Evolutionary conservation across 1,284 basidiomycete genomes (phyloP).

Genomic region (Anthracocystis walkeri): DNA sequence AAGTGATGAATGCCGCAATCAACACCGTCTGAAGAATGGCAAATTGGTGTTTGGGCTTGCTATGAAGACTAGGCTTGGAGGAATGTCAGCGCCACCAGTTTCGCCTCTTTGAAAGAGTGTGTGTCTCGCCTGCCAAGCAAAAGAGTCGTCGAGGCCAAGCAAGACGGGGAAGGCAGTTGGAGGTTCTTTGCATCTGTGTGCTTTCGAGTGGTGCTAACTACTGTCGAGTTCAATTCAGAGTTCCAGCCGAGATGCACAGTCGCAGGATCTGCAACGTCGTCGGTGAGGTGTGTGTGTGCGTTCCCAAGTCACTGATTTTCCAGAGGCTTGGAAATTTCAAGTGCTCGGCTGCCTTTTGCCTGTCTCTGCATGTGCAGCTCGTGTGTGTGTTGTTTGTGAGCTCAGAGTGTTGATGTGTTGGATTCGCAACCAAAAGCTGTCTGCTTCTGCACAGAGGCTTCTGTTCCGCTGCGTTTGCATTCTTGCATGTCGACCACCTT

Average conservation of each 20-base stretch:
- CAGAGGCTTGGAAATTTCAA: too few relatives aligned
- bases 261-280: constrained; percentile 1
- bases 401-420: not conserved
- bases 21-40: not conserved
- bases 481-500: not conserved
- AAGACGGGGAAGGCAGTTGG: too few relatives aligned
- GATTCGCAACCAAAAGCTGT: constrained; percentile 5
- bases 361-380: not conserved
- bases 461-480: constrained; percentile 4
- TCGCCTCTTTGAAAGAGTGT: not conserved
- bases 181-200: not conserved
- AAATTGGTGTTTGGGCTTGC: not conserved
- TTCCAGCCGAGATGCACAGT: not conserved
- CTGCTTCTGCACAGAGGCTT: constrained; percentile 7
- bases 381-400: not conserved
- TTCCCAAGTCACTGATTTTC: not conserved
- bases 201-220: not conserved
- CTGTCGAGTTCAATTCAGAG: constrained; percentile 3
- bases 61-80: not conserved
- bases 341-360: too few relatives aligned
- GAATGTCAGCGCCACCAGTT: not conserved
- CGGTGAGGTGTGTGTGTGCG: not conserved
- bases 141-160: too few relatives aligned
- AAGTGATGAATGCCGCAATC: not conserved
- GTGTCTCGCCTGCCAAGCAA: too few relatives aligned